A percentile compares a stretch with the other conserved stretches of the same genome.
Conservation (phyloP, 2,329 filamentous ascomycete genomes). For the Gliomastix tumulicola region DNA sequence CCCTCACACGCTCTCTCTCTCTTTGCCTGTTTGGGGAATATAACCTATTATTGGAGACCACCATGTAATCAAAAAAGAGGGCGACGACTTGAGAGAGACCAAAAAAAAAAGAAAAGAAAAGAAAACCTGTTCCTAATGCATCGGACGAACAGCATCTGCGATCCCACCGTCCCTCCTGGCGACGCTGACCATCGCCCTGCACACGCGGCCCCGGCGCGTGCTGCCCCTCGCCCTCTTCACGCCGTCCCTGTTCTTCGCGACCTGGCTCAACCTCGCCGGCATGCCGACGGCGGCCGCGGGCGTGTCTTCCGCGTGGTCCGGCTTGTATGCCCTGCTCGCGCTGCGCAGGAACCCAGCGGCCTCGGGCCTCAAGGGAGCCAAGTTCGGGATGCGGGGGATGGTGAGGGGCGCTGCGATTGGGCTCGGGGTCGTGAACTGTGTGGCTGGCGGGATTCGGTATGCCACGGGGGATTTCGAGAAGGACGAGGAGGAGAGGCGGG, state of each 20-base stretch:
- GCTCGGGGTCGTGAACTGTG: conserved; percentile 38
- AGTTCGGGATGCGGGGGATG: conserved; percentile 28
- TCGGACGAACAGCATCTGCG: conserved; percentile 37
- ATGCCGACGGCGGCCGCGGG: conserved; percentile 51
- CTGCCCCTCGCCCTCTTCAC: conserved; percentile 44
- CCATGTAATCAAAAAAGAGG: no score
- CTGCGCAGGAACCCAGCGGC: conserved; percentile 37
- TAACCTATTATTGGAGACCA: no score
- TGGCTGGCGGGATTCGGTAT: conserved; percentile 45
- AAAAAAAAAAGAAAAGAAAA: conserved; percentile 3
- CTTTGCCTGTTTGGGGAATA: no score
- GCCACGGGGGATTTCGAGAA: conserved; percentile 39
- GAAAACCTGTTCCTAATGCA: no score
- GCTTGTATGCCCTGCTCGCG: conserved; percentile 49
- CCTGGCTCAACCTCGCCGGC: conserved; percentile 53
- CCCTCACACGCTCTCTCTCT: no score
- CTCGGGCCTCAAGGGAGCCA: conserved; percentile 21
- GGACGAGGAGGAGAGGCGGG: conserved; percentile 39
- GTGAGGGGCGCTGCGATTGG: conserved; percentile 45
- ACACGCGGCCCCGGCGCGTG: conserved; percentile 44
- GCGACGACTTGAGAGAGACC: no score
- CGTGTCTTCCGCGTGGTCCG: conserved; percentile 48
- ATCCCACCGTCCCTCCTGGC: conserved; percentile 48
- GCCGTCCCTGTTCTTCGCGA: conserved; percentile 47
- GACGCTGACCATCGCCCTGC: conserved; percentile 48